Evolutionary conservation across 371 early-diverging fungal genomes (phyloP).

Genomic region (Chytridiales sp.): DNA sequence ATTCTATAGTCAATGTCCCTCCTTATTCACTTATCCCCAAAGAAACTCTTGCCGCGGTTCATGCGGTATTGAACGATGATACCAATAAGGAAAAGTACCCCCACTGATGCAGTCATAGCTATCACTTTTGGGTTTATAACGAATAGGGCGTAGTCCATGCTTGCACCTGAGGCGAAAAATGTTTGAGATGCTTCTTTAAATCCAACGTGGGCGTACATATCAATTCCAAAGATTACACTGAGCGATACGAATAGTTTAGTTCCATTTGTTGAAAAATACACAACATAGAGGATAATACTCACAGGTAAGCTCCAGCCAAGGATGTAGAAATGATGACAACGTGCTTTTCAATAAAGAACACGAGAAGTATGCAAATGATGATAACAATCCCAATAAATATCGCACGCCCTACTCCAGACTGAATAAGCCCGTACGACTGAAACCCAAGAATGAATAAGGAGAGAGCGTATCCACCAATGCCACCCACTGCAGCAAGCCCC

Average conservation of each 20-base stretch:
- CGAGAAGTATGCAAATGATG: slow-evolving; percentile 50
- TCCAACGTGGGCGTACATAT: slow-evolving; percentile 37
- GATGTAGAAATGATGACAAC: slow-evolving; percentile 33
- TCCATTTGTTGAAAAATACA: too few relatives aligned
- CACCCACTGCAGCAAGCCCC: slow-evolving; percentile 30
- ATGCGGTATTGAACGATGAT: slow-evolving; percentile 33
- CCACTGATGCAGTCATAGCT: slow-evolving; percentile 14
- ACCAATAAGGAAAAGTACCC: slow-evolving; percentile 26
- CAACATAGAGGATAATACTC: not conserved
- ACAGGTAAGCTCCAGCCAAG: slow-evolving; percentile 32
- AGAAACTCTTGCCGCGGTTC: slow-evolving; percentile 24
- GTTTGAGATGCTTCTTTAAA: slow-evolving; percentile 21
- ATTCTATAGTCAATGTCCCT: too few relatives aligned
- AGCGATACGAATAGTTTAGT: slow-evolving; percentile 13
- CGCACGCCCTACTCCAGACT: slow-evolving; percentile 56
- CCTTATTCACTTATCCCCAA: too few relatives aligned
- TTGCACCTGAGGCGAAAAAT: slow-evolving; percentile 17
- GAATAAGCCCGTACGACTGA: slow-evolving; percentile 57
- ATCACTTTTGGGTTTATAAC: slow-evolving; percentile 15
- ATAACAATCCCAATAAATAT: slow-evolving; percentile 61
- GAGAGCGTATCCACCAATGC: slow-evolving; percentile 34
- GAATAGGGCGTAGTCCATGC: slow-evolving; percentile 3
- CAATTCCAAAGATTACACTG: slow-evolving; percentile 33
- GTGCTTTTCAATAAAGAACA: slow-evolving; percentile 33
- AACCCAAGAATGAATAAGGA: slow-evolving; percentile 58